These are phyloP conservation scores for Coprinopsis sp. DNA, from an alignment of 768 basidiomycete genomes.

Conservation along the genomic window DNA sequence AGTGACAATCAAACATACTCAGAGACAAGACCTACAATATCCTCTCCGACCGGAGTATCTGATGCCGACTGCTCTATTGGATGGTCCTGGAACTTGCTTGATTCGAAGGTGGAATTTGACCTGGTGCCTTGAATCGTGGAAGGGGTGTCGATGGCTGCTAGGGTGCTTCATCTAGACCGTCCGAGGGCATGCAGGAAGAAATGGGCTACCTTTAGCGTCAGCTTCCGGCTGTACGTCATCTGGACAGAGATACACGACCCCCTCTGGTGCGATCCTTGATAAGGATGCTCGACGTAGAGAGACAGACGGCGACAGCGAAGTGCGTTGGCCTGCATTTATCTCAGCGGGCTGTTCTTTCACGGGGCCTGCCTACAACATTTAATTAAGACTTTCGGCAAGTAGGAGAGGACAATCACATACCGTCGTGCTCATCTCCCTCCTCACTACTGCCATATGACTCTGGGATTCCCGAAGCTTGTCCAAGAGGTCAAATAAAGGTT, in stretches of 20 bases:
- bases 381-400: too few species aligned
- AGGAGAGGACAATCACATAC: background rate
- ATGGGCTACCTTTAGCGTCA: too few species aligned
- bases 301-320: too few species aligned
- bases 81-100: too few species aligned
- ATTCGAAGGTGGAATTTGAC: constrained; percentile 87
- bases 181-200: constrained; percentile 2
- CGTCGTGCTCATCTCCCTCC: constrained; percentile 44
- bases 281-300: too few species aligned
- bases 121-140: constrained; percentile 71
- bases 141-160: too few species aligned
- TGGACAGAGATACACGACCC: background rate
- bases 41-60: constrained; percentile 68
- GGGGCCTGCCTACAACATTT: constrained; percentile 41
- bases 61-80: constrained; percentile 76
- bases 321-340: too few species aligned
- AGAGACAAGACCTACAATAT: constrained; percentile 12
- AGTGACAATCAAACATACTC: background rate
- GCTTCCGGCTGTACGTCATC: background rate
- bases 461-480: constrained; percentile 89
- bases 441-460: constrained; percentile 90
- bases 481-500: constrained; percentile 77
- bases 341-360: constrained; percentile 85
- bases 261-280: background rate
- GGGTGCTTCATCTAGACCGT: too few species aligned